Evolutionary conservation across 75 land plant species (phyloP), one percentile per base, ranked within the genome.

Genomic region (Larix kaempferi): DNA sequence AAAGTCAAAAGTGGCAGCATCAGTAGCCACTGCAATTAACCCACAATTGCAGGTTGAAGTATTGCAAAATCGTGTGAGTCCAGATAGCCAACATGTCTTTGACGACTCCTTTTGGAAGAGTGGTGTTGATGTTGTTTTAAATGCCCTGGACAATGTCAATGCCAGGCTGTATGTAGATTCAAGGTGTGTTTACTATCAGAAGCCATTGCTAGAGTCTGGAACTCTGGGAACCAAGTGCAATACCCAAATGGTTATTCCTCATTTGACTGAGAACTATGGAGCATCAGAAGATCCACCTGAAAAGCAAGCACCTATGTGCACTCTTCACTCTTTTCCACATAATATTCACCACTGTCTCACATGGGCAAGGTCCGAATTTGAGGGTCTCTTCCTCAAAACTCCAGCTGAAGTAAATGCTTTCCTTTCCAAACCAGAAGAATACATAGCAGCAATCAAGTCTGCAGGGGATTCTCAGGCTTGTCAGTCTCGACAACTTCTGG

Each of bases 241-340:
- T 83, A 95, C 98, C 35, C 98, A 96, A 77, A 89, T 96, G 93
- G 94, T 96, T 21, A 94, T 96, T 77, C 97, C 99, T 60, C 94
- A 96, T 72, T 54, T 90, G 35, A 96, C 97, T 17, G 99, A 96
- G 76, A 96, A 94, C 74, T 96, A 96, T 85, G 99, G 99, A 56
- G 99, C 99, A 22, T 94, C 99, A 15, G 84, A 94, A 66, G 99
- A 96, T 77, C 97, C 99, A 12, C 97, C 97, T 15, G 99, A 94
- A 82, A 96, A 90, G 86, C 99, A 96, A 73, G 99, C 99, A 23
- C 99, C 99, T 5, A 96, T 96, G 92, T 96, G 99, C 74, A 96
- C 99, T 27, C 89, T 96, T 60, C 97, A 94, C 61, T 94, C 97
- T 6, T 96, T 96, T 75, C 99, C 99, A 21, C 97, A 94, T 79